Base-by-base conservation (phyloP, 805 yeast species). In the Cyberlindnera samutprakarnensis region DNA sequence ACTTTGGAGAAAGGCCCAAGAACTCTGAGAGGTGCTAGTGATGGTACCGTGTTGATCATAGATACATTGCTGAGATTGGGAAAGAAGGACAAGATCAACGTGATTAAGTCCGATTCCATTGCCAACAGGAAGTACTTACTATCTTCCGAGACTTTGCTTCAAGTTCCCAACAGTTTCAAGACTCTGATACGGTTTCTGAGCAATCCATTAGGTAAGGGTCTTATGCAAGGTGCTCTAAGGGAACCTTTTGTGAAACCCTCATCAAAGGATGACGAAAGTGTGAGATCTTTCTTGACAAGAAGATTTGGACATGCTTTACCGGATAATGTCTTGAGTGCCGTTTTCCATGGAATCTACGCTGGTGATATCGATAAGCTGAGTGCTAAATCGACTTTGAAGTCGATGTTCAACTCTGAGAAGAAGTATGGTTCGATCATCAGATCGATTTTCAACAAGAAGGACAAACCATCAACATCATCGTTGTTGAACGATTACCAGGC, bases 291-390 rank as follows among this genome's bases (percentile, higher is more conserved):
- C 47, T 52, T 88, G 22, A 49, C 61, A 3, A 62, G 96, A 41
- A 58, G 96, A 38, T 78, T 87, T 51, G 88, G 88, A 3, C 61
- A 63, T 7, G 47, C 50, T 2, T 33, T 61, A 3, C 55, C 79
- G 5, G 61, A 64, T 7, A 77, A 83, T 31, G 57, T 90, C 11
- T 57, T 82, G 14, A 82, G 95, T 55, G 97, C 95, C 0, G 59
- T 87, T 4, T 64, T 81, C 52, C 86, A 87, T 49, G 98, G 98
- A 0, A 76, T 92, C 1, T 90, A 87, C 54, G 96, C 94, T 1
- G 92, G 85, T n/a, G 94, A 88, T 54, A 66, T 75, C 2, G 47
- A 65, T 6, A 61, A 70, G 35, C 56, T 90, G 30, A 82, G 95
- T 60, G 75, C 80, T 0, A 58, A 70, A 14, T 64, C 81, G 4